A percentile compares a stretch with the other conserved stretches of the same genome.
Conservation (phyloP, 2,329 filamentous ascomycete species). For the Ustulina deusta region DNA sequence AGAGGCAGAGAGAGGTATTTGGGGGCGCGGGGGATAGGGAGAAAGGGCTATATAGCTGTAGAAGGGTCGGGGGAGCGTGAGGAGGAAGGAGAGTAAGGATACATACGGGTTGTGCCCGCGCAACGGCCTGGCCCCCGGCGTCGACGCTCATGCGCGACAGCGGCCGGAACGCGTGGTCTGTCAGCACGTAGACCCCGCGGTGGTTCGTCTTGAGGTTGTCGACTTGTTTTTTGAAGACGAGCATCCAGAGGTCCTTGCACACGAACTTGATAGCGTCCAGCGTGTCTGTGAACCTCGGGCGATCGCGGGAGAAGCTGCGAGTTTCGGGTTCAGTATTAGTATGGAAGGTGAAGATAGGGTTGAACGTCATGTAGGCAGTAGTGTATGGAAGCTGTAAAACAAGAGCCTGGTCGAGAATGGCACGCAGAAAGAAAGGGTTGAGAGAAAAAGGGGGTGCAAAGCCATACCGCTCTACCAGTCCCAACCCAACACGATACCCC, state of each 20-base stretch:
- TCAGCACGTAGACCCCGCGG: slow-evolving; percentile 94
- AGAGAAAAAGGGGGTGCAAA: slow-evolving; percentile 3
- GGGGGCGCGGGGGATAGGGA: slow-evolving; percentile 22
- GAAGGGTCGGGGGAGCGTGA: background rate
- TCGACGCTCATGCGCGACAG: slow-evolving; percentile 91
- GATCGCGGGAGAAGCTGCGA: slow-evolving; percentile 79
- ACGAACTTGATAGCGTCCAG: slow-evolving; percentile 98
- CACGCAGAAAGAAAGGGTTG: background rate
- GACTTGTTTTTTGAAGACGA: slow-evolving; percentile 96
- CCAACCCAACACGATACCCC: slow-evolving; percentile 92
- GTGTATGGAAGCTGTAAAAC: background rate
- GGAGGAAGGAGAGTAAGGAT: slow-evolving; percentile 7
- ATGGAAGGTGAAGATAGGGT: background rate
- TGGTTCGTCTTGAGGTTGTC: slow-evolving; percentile 99
- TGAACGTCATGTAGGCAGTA: background rate
- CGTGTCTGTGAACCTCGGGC: slow-evolving; percentile 89
- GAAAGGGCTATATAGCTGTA: slow-evolving; percentile 15
- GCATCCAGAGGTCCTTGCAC: slow-evolving; percentile 97
- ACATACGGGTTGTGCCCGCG: slow-evolving; percentile 82
- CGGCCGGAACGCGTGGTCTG: slow-evolving; percentile 90
- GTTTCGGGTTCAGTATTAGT: background rate
- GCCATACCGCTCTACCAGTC: slow-evolving; percentile 85
- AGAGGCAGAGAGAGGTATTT: slow-evolving; percentile 20
- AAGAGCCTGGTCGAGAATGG: background rate
- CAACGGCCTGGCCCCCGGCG: slow-evolving; percentile 76